These are phyloP conservation scores for Lasiodiplodia gonubiensis DNA, from an alignment of 2,329 filamentous ascomycete genomes.

Conservation along the genomic window DNA sequence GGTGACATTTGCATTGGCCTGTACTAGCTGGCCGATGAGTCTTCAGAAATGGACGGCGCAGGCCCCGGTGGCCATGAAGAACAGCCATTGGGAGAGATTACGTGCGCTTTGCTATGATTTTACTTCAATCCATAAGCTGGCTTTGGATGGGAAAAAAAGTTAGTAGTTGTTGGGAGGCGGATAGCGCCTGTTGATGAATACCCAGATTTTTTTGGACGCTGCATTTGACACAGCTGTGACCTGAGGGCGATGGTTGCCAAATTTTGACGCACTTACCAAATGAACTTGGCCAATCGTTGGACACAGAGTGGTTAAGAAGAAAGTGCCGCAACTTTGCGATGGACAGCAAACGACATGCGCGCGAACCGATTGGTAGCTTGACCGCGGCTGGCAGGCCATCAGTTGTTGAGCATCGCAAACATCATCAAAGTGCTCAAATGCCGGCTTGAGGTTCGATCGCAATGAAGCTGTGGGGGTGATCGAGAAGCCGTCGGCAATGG, in stretches of 20 bases:
- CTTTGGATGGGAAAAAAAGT: neutral
- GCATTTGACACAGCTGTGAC: neutral
- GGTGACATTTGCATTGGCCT: conserved; percentile 67
- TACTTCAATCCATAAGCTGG: neutral
- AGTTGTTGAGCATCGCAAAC: no score
- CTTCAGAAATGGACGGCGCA: neutral
- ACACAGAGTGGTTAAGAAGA: neutral
- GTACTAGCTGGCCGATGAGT: conserved; percentile 49
- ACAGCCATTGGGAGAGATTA: neutral
- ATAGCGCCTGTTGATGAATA: neutral
- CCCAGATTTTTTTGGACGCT: neutral
- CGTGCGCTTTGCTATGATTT: conserved; percentile 7
- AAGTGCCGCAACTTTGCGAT: neutral
- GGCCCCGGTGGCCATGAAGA: neutral
- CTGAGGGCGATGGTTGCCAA: neutral
- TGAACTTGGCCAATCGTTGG: no score
- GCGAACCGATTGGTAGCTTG: no score
- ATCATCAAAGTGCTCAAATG: no score
- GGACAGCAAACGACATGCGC: no score
- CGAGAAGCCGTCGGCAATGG: neutral
- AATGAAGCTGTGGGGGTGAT: neutral
- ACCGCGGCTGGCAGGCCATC: no score
- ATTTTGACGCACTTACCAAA: no score
- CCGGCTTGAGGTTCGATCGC: neutral
- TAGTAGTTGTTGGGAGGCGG: neutral